phyloP scores from a whole-genome alignment of 257 asterid genomes.

The Eucommia ulmoides region DNA sequence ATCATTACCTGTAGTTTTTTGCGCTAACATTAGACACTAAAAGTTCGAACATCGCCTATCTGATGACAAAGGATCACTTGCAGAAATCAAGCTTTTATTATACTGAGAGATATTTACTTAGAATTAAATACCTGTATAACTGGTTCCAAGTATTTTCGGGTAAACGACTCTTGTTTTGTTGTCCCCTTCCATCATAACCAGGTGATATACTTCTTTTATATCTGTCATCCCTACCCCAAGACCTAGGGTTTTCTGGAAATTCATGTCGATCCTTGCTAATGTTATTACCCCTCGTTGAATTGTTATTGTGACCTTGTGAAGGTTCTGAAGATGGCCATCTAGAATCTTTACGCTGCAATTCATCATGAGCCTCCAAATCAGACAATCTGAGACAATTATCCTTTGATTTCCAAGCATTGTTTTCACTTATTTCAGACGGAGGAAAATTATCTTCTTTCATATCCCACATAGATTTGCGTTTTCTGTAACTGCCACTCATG shows the following conservation, averaged over 20 bases:
- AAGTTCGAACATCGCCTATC: background rate
- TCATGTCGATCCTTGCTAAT: conserved; percentile 21
- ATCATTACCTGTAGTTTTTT: too few relatives aligned
- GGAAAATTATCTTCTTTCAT: conserved; percentile 26
- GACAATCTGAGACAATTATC: conserved; percentile 27
- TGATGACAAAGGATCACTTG: background rate
- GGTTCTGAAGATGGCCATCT: conserved; percentile 30
- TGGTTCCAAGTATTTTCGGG: conserved; percentile 32
- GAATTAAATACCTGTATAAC: conserved; percentile 36
- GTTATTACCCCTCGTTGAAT: conserved; percentile 16
- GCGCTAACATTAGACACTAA: too few relatives aligned
- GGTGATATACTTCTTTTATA: conserved; percentile 41
- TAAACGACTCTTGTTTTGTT: conserved; percentile 24
- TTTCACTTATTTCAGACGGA: conserved; percentile 17
- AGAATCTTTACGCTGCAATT: conserved; percentile 29
- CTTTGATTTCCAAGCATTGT: conserved; percentile 25
- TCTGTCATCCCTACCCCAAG: conserved; percentile 26
- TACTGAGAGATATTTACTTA: background rate
- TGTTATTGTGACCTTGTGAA: conserved; percentile 15
- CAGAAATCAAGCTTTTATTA: background rate
- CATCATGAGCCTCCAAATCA: conserved; percentile 24
- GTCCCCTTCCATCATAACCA: conserved; percentile 37
- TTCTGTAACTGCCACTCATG: conserved; percentile 55
- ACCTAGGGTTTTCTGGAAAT: conserved; percentile 27
- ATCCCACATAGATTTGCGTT: conserved; percentile 60